Evolutionary conservation across 2,329 filamentous ascomycete genomes (phyloP), one percentile per base, ranked within the genome.

Genomic region (Cercospora beticola): DNA sequence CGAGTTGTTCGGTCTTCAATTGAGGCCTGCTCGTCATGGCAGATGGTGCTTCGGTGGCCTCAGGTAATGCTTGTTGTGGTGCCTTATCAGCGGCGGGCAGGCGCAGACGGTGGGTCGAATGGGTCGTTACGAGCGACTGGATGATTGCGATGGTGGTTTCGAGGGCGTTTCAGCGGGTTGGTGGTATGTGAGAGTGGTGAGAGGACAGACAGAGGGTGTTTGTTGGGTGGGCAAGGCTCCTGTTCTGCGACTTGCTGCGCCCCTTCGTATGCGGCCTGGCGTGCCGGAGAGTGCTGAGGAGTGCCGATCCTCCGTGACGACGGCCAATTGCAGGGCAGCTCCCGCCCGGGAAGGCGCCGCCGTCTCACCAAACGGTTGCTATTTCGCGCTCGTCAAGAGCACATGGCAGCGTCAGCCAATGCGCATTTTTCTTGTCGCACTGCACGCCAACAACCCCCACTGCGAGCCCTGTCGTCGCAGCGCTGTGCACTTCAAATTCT

Each of bases 1-100:
- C 78, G 73, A 80, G 73, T 64, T 74, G 69, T 67, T 80, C 78
- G 62, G 77, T 76, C 74, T 79, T 79, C 65, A 79, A 68, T 65
- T 68, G 66, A n/a, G 73, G 68, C 69, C 72, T 64, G 58, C 71
- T 70, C 67, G 67, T 70, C 74, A 74, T 74, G 40, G 66, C 71
- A 63, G 56, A 61, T 33, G 40, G 49, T 56, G 63, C 33, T 43
- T 40, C 36, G 12, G 31, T 21, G 46, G 62, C 62, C 28, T 57
- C 43, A 56, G 30, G 46, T 12, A 40, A 40, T 62, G 21, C 49
- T 57, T 54, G 62, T 46, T 40, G 28, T 58, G 62, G 23, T 43
- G 49, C 62, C 62, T 58, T 28, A 30, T 23, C 52, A 30, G 52
- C 31, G 56, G 56, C 56, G 56, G 56, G 18, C 28, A 31, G 56